Evolutionary conservation across 2,329 filamentous ascomycete genomes (phyloP).

Genomic region (Cercospora nicotianae): DNA sequence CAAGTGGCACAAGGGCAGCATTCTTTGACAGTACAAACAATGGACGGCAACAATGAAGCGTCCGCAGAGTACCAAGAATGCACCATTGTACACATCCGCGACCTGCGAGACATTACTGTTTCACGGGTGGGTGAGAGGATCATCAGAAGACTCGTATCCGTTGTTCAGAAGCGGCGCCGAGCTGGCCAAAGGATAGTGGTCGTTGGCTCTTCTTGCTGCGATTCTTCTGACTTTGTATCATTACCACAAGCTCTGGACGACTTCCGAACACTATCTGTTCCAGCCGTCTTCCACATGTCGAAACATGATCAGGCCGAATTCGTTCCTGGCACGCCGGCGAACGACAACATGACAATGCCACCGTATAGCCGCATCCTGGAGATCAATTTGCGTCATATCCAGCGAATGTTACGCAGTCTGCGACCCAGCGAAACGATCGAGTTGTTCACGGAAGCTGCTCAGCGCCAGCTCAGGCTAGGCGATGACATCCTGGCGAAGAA

Average conservation of each 20-base stretch:
- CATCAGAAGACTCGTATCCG: constrained; percentile 66
- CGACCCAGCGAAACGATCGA: constrained; percentile 37
- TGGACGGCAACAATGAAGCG: constrained; percentile 16
- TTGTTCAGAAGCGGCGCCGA: constrained; percentile 70
- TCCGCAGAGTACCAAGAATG: neutral
- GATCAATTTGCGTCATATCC: constrained; percentile 66
- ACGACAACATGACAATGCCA: constrained; percentile 16
- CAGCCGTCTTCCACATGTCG: constrained; percentile 45
- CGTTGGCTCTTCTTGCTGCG: constrained; percentile 70
- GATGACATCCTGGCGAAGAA: constrained; percentile 50
- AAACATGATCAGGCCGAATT: constrained; percentile 21
- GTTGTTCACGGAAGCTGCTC: constrained; percentile 24
- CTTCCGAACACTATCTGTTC: constrained; percentile 57
- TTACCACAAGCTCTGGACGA: constrained; percentile 40
- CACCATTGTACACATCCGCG: constrained; percentile 69
- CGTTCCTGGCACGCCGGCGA: constrained; percentile 10
- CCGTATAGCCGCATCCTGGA: constrained; percentile 39
- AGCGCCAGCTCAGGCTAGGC: constrained; percentile 28
- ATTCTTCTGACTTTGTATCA: constrained; percentile 26
- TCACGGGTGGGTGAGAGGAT: constrained; percentile 69
- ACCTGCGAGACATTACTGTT: constrained; percentile 74
- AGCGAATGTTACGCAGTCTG: constrained; percentile 58
- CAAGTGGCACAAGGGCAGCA: neutral
- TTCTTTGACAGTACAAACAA: neutral
- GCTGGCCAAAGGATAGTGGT: constrained; percentile 72